These are phyloP conservation scores for Carallia pectinifolia DNA, from an alignment of 345 rosid species.

Conservation along the genomic window DNA sequence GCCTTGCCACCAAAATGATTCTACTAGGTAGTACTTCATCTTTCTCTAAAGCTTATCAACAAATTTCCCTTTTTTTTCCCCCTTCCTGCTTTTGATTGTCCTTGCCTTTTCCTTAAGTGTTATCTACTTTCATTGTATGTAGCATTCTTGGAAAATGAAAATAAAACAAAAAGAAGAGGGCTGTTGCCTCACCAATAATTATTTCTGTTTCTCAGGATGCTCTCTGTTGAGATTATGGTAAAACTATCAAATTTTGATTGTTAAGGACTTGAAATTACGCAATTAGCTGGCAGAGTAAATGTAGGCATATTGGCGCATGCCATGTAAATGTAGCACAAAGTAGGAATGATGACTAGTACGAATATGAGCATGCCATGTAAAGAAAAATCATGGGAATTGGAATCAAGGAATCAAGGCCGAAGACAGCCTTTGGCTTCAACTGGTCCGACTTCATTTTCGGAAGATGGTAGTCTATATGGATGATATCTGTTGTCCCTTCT, in stretches of 20 bases:
- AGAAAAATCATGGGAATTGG: background rate
- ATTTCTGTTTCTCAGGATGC: too few relatives aligned
- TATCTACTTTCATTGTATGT: too few relatives aligned
- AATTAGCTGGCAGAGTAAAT: too few relatives aligned
- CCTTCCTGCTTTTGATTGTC: background rate
- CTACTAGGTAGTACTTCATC: background rate
- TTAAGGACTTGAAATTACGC: too few relatives aligned
- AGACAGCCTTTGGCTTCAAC: background rate
- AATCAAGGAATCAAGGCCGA: constrained; percentile 3
- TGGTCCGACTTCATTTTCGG: background rate
- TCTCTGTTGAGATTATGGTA: too few relatives aligned
- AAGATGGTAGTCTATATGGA: constrained; percentile 1
- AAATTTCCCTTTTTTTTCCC: background rate
- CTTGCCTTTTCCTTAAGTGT: background rate
- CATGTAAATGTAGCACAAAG: too few relatives aligned
- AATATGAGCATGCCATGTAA: background rate
- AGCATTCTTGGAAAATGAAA: too few relatives aligned
- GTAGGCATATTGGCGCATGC: too few relatives aligned
- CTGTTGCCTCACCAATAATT: too few relatives aligned
- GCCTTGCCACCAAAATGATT: constrained; percentile 18
- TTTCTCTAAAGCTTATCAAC: constrained; percentile 1
- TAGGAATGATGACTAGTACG: too few relatives aligned
- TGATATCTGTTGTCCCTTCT: constrained; percentile 15
- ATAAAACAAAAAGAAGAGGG: too few relatives aligned
- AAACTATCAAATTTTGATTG: too few relatives aligned